Base-by-base conservation (phyloP, 202 grass and related monocot genomes). In the Digitaria exilis region DNA sequence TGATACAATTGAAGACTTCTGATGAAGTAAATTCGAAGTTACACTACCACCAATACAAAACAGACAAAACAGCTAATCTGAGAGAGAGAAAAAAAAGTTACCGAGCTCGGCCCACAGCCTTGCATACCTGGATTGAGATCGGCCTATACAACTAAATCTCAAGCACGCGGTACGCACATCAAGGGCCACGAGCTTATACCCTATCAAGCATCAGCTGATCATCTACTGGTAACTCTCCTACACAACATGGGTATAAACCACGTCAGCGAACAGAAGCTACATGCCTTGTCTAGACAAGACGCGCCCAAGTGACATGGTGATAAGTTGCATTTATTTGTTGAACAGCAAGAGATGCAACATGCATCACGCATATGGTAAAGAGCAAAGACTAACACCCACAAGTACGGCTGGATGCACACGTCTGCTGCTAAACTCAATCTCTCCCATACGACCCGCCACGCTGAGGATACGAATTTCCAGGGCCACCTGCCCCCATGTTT, bases 111-210 rank as follows among this genome's bases (percentile, higher is more conserved):
- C 74, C 67, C 41, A 57, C 54, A 55, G 17, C 68, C 16, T 31
- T 21, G 68, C 43, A 52, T 73, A 56, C 69, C 84, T 71, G 64
- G 79, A 41, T 76, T 46, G 84, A 87, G 80, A 84, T 71, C 28
- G 63, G 76, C 75, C 80, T 80, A 58, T 90, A 90, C 76, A 90
- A 84, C 80, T 73, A 90, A 55, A 87, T 80, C 88, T 64, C 88
- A 83, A 45, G 68, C 29, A 7, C 80, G 16, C 19, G 34, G 75
- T 39, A 56, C 68, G 22, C 79, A 8, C 49, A 34, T 34, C 43
- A 80, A 77, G 78, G 72, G 55, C 35, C 82, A 46, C 51, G 68
- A 80, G 54, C 73, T 87, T 87, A 61, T 61, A 77, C 64, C 81
- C 81, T 79, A 44, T 43, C 39, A 80, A 87, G 62, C 69, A 72